Base-by-base conservation (phyloP, 306 rosid genomes). In the Gynostemma pentaphyllum region DNA sequence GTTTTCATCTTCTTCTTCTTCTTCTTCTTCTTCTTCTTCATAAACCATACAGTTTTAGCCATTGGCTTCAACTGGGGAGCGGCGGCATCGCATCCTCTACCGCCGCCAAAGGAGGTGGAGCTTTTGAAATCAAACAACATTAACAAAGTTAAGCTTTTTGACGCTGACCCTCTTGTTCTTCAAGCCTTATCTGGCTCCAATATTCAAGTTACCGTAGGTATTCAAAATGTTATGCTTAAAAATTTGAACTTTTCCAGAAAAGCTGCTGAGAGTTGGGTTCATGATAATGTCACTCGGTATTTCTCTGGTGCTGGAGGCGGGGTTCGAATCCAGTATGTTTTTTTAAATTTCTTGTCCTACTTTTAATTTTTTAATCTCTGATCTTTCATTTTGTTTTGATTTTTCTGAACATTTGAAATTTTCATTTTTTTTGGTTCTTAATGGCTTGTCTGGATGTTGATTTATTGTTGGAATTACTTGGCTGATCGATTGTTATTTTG, bases 31-130 rank as follows among this genome's bases (percentile, higher is more conserved):
- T n/a, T 71, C 14, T 44, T 37, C 47, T 44, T 36, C 80, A 24
- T 70, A 42, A 15, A 11, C 46, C 54, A 32, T 52, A 49, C 71
- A n/a, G 70, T 71, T 27, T 13, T 57, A 41, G 77, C 89, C 53
- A 24, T 86, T 2, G 96, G 95, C 26, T 83, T 91, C 42, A 88
- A 88, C 87, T 86, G 98, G 98, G 98, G 96, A n/a, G 75, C 85
- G 54, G 42, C 68, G 68, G 80, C 95, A 15, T 88, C 98, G 11
- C 95, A 91, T 79, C 88, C 95, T 13, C 80, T 91, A 1, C 80
- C 95, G 51, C 81, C 96, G 62, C 22, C 69, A 36, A 82, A 77
- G 76, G 95, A 82, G 56, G 98, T 86, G 75, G 73, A 81, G 75
- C 96, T 91, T 75, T 67, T 91, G 83, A 85, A 85, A 68, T 74